These are phyloP conservation scores for Macroventuria anomochaeta DNA, from an alignment of 2,329 filamentous ascomycete species.

Conservation along the genomic window DNA sequence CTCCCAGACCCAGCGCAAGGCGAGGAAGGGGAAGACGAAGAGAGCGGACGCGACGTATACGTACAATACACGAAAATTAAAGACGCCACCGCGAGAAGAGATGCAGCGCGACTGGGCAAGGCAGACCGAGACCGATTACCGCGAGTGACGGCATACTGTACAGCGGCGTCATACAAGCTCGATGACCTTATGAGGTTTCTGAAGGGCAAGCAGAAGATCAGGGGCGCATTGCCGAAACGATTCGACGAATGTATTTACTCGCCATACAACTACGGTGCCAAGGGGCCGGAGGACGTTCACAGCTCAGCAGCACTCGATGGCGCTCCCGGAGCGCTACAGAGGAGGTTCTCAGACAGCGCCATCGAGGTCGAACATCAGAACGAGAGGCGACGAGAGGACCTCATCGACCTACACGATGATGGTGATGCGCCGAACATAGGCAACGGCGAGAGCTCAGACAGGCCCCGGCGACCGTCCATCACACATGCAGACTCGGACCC, in stretches of 20 bases:
- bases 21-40: conserved; percentile 78
- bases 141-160: conserved; percentile 95
- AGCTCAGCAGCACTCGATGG: conserved; percentile 42
- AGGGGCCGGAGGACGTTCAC: conserved; percentile 43
- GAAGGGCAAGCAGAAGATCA: conserved; percentile 79
- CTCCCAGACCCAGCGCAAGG: conserved; percentile 86
- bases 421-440: conserved; percentile 39
- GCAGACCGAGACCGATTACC: conserved; percentile 87
- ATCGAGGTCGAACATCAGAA: conserved; percentile 69
- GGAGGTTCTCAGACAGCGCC: conserved; percentile 76
- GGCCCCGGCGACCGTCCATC: conserved; percentile 33
- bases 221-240: conserved; percentile 84
- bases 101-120: conserved; percentile 91
- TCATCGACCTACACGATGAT: conserved; percentile 66
- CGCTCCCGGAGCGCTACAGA: conserved; percentile 54
- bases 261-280: conserved; percentile 79
- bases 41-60: conserved; percentile 94
- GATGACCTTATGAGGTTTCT: conserved; percentile 89
- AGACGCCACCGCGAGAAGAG: conserved; percentile 88
- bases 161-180: conserved; percentile 88
- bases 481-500: conserved; percentile 43
- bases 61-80: conserved; percentile 98
- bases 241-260: conserved; percentile 99
- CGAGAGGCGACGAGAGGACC: conserved; percentile 63
- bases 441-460: conserved; percentile 35